phyloP scores from a whole-genome alignment of 768 basidiomycete genomes.

The Dendrothele bispora region DNA sequence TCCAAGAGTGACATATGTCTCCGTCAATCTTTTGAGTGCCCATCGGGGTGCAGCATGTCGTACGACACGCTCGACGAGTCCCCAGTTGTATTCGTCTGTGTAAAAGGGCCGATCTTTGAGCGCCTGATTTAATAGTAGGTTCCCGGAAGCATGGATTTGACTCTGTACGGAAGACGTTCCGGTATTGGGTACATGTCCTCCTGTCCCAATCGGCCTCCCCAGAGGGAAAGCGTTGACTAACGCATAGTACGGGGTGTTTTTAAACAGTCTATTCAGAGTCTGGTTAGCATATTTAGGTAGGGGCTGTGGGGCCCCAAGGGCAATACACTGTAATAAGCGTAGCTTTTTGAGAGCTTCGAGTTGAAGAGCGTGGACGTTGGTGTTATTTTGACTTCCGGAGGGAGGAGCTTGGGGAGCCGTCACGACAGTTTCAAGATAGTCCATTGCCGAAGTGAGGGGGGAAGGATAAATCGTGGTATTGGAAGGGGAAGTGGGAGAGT shows the following conservation, averaged over 20 bases:
- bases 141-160: slow-evolving; percentile 46
- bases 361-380: too few species aligned
- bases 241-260: slow-evolving; percentile 61
- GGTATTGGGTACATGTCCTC: slow-evolving; percentile 43
- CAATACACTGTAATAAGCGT: slow-evolving; percentile 74
- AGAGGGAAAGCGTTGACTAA: slow-evolving; percentile 72
- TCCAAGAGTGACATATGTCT: slow-evolving; percentile 79
- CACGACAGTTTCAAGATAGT: slow-evolving; percentile 80
- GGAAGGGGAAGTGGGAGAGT: too few species aligned
- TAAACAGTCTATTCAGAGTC: slow-evolving; percentile 58
- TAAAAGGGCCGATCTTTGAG: not conserved
- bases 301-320: slow-evolving; percentile 48
- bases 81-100: slow-evolving; percentile 67
- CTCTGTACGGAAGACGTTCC: slow-evolving; percentile 55
- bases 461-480: too few species aligned
- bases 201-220: slow-evolving; percentile 38
- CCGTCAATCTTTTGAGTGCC: slow-evolving; percentile 76
- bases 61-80: slow-evolving; percentile 66
- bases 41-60: slow-evolving; percentile 75
- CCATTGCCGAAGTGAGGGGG: slow-evolving; percentile 54
- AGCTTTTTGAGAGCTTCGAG: slow-evolving; percentile 88
- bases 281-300: slow-evolving; percentile 77
- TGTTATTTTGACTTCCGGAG: too few species aligned
- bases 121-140: not conserved
- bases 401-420: slow-evolving; percentile 51